phyloP scores from a whole-genome alignment of 805 yeast genomes.

The Kuraishia floccosa region DNA sequence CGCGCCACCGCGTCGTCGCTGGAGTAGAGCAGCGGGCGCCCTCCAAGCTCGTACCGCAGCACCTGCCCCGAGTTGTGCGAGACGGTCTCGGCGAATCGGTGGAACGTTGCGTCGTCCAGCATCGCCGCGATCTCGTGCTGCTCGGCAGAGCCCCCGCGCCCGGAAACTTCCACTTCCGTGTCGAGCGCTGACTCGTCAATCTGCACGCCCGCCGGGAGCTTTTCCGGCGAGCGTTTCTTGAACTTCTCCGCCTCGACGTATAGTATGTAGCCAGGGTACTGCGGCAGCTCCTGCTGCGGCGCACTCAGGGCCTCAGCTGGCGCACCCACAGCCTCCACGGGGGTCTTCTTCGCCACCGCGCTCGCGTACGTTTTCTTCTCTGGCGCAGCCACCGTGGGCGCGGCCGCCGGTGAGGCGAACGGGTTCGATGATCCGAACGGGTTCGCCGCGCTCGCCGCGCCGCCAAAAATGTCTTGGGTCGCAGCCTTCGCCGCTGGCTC shows the following conservation, averaged over 20 bases:
- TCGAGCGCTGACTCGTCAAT: constrained; percentile 41
- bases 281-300: constrained; percentile 21
- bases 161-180: background rate
- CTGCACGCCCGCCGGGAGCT: constrained; percentile 24
- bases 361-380: constrained; percentile 1
- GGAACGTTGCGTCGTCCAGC: constrained; percentile 69
- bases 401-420: constrained; percentile 15
- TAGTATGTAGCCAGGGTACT: constrained; percentile 54
- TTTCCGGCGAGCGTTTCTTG: too few species aligned
- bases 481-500: constrained; percentile 27
- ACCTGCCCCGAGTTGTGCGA: constrained; percentile 83
- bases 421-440: constrained; percentile 28
- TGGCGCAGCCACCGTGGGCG: background rate
- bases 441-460: constrained; percentile 17
- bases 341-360: constrained; percentile 4
- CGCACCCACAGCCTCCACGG: constrained; percentile 21
- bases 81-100: constrained; percentile 62
- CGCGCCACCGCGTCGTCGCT: constrained; percentile 44
- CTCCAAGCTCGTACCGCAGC: constrained; percentile 72
- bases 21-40: constrained; percentile 66
- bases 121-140: constrained; percentile 26
- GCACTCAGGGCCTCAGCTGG: constrained; percentile 10
- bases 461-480: constrained; percentile 18
- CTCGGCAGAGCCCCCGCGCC: background rate
- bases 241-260: constrained; percentile 66